Percentiles rank a stretch among this genome's conserved stretches.
These are phyloP conservation scores for Rhizopus stolonifer DNA, from an alignment of 371 early-diverging fungal genomes.

Conservation along the genomic window DNA sequence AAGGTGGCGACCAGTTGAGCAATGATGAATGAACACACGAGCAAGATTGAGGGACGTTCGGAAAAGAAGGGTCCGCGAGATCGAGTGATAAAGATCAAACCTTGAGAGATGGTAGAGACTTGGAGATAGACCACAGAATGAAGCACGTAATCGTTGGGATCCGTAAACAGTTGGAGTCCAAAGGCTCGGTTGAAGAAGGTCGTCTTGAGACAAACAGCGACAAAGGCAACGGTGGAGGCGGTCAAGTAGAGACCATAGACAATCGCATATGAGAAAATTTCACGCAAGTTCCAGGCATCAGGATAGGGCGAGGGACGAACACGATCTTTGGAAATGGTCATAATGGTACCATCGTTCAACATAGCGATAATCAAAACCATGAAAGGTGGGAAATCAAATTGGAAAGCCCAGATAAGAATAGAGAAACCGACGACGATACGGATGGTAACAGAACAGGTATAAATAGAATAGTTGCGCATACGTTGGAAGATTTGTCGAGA, in stretches of 20 bases:
- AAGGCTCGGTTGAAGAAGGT: slow-evolving; percentile 47
- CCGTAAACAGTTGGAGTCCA: slow-evolving; percentile 24
- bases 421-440: slow-evolving; percentile 63
- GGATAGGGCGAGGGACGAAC: slow-evolving; percentile 57
- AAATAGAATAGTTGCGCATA: slow-evolving; percentile 62
- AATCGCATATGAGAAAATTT: slow-evolving; percentile 57
- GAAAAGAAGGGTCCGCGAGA: slow-evolving; percentile 53
- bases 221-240: slow-evolving; percentile 54
- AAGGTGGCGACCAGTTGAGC: slow-evolving; percentile 60
- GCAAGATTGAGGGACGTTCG: slow-evolving; percentile 52
- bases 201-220: slow-evolving; percentile 39
- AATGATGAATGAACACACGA: slow-evolving; percentile 49
- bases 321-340: slow-evolving; percentile 61
- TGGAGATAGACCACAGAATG: slow-evolving; percentile 60
- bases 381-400: slow-evolving; percentile 63
- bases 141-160: slow-evolving; percentile 45
- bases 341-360: slow-evolving; percentile 61
- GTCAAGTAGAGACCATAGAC: slow-evolving; percentile 56
- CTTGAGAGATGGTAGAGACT: slow-evolving; percentile 60
- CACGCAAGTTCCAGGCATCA: slow-evolving; percentile 56
- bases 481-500: slow-evolving; percentile 73
- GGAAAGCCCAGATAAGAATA: slow-evolving; percentile 55
- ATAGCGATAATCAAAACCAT: slow-evolving; percentile 61
- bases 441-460: slow-evolving; percentile 62
- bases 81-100: slow-evolving; percentile 59